Conservation (phyloP, 768 basidiomycete species). For the Lentinus brumalis region DNA sequence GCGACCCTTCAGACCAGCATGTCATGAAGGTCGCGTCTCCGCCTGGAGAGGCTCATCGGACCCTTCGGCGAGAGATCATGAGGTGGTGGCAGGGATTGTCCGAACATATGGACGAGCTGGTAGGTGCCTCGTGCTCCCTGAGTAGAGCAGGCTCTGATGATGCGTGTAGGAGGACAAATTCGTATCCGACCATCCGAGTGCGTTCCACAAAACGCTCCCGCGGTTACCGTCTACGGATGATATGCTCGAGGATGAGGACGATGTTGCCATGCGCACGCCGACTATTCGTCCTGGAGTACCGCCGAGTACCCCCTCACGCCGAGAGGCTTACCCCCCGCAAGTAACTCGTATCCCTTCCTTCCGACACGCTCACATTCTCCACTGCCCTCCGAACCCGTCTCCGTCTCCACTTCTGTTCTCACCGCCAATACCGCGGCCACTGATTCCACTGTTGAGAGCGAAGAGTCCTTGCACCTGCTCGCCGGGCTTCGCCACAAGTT, state of each 20-base stretch:
- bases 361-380: background rate
- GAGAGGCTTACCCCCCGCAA: background rate
- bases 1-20: slow-evolving; percentile 13
- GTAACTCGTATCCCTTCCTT: slow-evolving; percentile 12
- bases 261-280: slow-evolving; percentile 22
- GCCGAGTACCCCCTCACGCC: slow-evolving; percentile 22
- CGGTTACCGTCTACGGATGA: slow-evolving; percentile 61
- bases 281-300: slow-evolving; percentile 27
- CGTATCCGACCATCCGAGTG: slow-evolving; percentile 17
- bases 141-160: background rate
- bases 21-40: background rate
- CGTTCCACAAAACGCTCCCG: slow-evolving; percentile 53
- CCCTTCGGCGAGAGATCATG: slow-evolving; percentile 60
- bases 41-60: slow-evolving; percentile 43
- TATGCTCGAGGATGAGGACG: slow-evolving; percentile 41
- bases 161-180: slow-evolving; percentile 46
- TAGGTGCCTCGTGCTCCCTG: slow-evolving; percentile 32
- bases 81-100: slow-evolving; percentile 68
- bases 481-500: slow-evolving; percentile 55
- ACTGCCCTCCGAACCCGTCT: background rate
- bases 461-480: slow-evolving; percentile 43
- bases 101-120: slow-evolving; percentile 62
- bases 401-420: slow-evolving; percentile 6
- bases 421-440: background rate
- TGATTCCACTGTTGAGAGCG: background rate